Evolutionary conservation across 177 flowering plant species (phyloP).

Genomic region (Vitis hybrid): DNA sequence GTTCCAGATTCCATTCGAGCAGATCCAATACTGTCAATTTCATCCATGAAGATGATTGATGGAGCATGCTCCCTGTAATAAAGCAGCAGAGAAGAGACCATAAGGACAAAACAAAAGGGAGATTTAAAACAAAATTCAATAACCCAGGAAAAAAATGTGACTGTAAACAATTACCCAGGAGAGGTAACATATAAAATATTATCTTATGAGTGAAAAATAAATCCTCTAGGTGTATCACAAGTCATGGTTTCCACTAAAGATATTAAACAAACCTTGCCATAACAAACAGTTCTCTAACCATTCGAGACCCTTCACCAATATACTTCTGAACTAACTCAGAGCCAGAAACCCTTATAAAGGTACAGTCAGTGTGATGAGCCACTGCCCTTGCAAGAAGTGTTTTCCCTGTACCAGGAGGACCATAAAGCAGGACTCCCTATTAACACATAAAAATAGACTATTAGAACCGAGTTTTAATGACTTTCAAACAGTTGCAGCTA

Average conservation of each 20-base stretch:
- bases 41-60: slow-evolving; percentile 97
- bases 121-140: neutral
- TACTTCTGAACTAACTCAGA: slow-evolving; percentile 97
- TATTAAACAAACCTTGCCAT: slow-evolving; percentile 83
- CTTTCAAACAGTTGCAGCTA: too few species aligned
- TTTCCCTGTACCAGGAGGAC: slow-evolving; percentile 99
- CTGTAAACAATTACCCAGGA: too few species aligned
- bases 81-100: neutral
- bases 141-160: neutral
- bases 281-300: slow-evolving; percentile 99
- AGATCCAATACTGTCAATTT: slow-evolving; percentile 98
- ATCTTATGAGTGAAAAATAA: too few species aligned
- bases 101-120: neutral
- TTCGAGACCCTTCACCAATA: slow-evolving; percentile 96
- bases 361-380: slow-evolving; percentile 98
- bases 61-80: slow-evolving; percentile 91
- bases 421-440: slow-evolving; percentile 93
- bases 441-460: neutral
- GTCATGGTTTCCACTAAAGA: neutral
- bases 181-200: too few species aligned
- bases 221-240: too few species aligned
- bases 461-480: too few species aligned
- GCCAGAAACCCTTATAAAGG: slow-evolving; percentile 96
- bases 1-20: slow-evolving; percentile 98
- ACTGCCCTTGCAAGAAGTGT: slow-evolving; percentile 94